Conservation (phyloP, 2,329 filamentous ascomycete species). For the Penicillium olsonii region DNA sequence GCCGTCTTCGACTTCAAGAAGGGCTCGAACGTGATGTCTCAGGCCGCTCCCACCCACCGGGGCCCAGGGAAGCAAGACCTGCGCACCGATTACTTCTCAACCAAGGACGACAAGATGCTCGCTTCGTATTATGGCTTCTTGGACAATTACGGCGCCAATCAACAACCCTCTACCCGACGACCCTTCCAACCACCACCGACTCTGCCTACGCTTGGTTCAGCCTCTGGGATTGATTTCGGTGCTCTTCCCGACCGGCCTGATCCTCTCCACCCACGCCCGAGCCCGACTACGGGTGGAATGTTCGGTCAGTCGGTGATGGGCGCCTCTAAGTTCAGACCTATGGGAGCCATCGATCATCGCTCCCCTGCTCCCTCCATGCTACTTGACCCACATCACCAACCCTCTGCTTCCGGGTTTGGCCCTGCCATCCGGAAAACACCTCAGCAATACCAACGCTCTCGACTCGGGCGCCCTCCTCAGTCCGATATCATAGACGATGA, state of each 20-base stretch:
- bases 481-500: conserved; percentile 35
- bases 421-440: conserved; percentile 23
- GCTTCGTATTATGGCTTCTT: conserved; percentile 94
- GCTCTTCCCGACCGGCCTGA: conserved; percentile 44
- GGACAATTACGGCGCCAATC: conserved; percentile 82
- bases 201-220: conserved; percentile 71
- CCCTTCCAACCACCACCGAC: conserved; percentile 74
- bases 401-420: conserved; percentile 42
- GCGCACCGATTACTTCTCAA: conserved; percentile 88
- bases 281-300: conserved; percentile 16
- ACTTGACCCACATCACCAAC: conserved; percentile 51
- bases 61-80: conserved; percentile 57
- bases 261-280: conserved; percentile 19
- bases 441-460: conserved; percentile 31
- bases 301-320: conserved; percentile 31
- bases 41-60: conserved; percentile 36
- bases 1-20: conserved; percentile 97
- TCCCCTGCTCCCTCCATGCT: conserved; percentile 47
- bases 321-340: conserved; percentile 27
- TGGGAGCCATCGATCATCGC: conserved; percentile 26
- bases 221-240: conserved; percentile 50
- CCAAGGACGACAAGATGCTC: conserved; percentile 98
- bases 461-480: conserved; percentile 29
- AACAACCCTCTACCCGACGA: conserved; percentile 51
- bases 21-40: conserved; percentile 60